phyloP scores from a whole-genome alignment of 148 eudicot species.

The Fallopia convolvulus region DNA sequence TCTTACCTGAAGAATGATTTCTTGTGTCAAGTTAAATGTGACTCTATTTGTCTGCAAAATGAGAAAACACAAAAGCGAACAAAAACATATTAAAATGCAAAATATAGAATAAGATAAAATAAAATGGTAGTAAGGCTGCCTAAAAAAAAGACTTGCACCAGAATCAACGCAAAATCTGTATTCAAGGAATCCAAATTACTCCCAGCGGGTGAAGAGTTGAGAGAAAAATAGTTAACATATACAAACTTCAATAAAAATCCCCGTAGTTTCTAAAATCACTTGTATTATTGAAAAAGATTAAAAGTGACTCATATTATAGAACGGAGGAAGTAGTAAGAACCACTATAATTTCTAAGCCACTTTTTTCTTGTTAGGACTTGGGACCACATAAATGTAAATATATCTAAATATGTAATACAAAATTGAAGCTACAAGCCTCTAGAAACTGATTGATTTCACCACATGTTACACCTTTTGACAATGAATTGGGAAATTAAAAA shows the following conservation, averaged over 20 bases:
- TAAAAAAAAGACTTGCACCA: not conserved
- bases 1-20: slow-evolving; percentile 89
- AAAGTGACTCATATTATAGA: not conserved
- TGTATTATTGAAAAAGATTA: not conserved
- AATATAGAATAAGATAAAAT: not conserved
- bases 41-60: slow-evolving; percentile 81
- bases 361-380: not conserved
- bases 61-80: not conserved
- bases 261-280: not conserved
- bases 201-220: not conserved
- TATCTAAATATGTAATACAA: not conserved
- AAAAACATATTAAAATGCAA: not conserved
- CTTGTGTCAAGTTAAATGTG: slow-evolving; percentile 84
- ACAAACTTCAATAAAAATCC: not conserved
- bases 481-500: not conserved
- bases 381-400: not conserved
- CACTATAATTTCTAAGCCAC: not conserved
- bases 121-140: not conserved
- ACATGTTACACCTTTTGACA: not conserved
- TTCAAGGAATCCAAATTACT: not conserved
- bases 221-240: not conserved
- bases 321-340: not conserved
- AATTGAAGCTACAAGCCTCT: not conserved
- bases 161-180: not conserved
- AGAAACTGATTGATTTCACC: not conserved